phyloP scores from a whole-genome alignment of 2,329 filamentous ascomycete species.

The Calonectria montana region DNA sequence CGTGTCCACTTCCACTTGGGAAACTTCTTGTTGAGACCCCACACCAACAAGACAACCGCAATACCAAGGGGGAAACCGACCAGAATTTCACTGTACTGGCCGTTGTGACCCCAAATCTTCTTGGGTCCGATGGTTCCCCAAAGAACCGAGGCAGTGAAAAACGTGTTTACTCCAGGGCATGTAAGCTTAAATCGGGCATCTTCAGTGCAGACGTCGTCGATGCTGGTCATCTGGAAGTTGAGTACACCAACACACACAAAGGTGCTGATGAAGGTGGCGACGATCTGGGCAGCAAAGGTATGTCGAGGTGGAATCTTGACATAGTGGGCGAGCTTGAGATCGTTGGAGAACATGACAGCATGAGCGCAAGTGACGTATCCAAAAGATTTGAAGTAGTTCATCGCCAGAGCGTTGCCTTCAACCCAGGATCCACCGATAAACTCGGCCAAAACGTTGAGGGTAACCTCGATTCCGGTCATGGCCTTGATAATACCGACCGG shows the following conservation, averaged over 20 bases:
- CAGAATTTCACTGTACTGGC: constrained; percentile 60
- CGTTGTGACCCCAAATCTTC: constrained; percentile 61
- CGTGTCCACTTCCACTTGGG: constrained; percentile 54
- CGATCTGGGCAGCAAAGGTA: constrained; percentile 69
- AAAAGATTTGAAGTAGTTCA: constrained; percentile 67
- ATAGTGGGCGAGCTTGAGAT: constrained; percentile 64
- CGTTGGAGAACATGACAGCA: constrained; percentile 62
- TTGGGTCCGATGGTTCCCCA: constrained; percentile 66
- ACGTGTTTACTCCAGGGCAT: constrained; percentile 65
- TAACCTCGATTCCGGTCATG: constrained; percentile 64
- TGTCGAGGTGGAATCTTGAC: constrained; percentile 71
- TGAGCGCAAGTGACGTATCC: constrained; percentile 62
- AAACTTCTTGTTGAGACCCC: constrained; percentile 52
- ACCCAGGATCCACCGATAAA: constrained; percentile 64
- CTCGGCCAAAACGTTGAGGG: constrained; percentile 64
- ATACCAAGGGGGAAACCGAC: constrained; percentile 64
- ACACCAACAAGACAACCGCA: constrained; percentile 56
- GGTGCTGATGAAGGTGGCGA: constrained; percentile 65
- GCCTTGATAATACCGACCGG: constrained; percentile 65
- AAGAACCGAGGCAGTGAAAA: constrained; percentile 67
- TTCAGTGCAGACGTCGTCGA: constrained; percentile 60
- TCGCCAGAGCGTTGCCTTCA: constrained; percentile 62
- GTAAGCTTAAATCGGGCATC: constrained; percentile 61
- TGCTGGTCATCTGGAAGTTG: constrained; percentile 62
- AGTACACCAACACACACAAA: constrained; percentile 62